Conservation (phyloP, 108 stramenopile species). For the Stephanodiscus minutulus region DNA sequence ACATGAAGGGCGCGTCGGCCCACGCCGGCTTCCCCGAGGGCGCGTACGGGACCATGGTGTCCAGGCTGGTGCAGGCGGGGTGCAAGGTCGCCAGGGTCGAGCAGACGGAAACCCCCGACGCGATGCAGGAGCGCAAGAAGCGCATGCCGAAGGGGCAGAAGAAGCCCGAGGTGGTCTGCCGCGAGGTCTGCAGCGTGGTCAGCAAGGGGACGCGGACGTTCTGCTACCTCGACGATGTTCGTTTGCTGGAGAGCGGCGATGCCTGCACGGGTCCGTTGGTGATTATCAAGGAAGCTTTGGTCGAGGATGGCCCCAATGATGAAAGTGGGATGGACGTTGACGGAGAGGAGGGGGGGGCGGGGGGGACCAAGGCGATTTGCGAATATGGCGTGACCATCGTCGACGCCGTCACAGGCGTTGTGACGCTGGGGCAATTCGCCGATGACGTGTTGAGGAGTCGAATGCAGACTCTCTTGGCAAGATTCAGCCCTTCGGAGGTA, state of each 20-base stretch:
- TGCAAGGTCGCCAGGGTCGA: constrained; percentile 98
- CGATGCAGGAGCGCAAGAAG: constrained; percentile 83
- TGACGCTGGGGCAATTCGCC: constrained; percentile 97
- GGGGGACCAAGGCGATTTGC: constrained; percentile 63
- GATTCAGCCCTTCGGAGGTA: constrained; percentile 87
- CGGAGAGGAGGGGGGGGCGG: constrained; percentile 37
- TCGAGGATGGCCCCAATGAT: constrained; percentile 20
- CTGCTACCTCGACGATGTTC: constrained; percentile 88
- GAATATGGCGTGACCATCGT: constrained; percentile 94
- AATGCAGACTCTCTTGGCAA: constrained; percentile 91
- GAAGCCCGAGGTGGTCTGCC: constrained; percentile 88
- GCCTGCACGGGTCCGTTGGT: constrained; percentile 68
- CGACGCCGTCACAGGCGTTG: constrained; percentile 81
- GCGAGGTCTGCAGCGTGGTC: constrained; percentile 93
- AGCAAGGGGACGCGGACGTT: constrained; percentile 92
- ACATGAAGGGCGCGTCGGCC: constrained; percentile 97
- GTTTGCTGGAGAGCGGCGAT: constrained; percentile 44
- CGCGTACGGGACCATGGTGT: constrained; percentile 86
- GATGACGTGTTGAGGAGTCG: constrained; percentile 92
- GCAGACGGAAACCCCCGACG: constrained; percentile 98
- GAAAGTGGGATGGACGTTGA: not conserved
- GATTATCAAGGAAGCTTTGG: constrained; percentile 74
- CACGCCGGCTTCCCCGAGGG: constrained; percentile 98
- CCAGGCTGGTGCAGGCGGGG: constrained; percentile 89
- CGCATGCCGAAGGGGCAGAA: constrained; percentile 51